These are phyloP conservation scores for Candida qinlingensis DNA, from an alignment of 805 yeast genomes.

Conservation along the genomic window DNA sequence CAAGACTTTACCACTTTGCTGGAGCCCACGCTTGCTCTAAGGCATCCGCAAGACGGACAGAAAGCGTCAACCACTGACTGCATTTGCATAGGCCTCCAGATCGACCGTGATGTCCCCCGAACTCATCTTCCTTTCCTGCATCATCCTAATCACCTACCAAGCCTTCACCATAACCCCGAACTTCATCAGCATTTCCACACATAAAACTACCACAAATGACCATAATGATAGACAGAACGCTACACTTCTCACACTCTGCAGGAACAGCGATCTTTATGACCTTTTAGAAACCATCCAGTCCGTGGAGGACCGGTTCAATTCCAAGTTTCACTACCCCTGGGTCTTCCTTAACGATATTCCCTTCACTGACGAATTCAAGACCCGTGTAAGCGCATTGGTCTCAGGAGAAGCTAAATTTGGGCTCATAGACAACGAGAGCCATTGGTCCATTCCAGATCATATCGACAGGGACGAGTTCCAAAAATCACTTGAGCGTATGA, in stretches of 20 bases:
- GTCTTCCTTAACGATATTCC: slow-evolving; percentile 81
- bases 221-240: slow-evolving; percentile 25
- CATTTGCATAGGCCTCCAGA: no score
- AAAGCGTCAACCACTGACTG: no score
- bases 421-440: slow-evolving; percentile 56
- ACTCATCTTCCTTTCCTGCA: not conserved
- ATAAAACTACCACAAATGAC: not conserved
- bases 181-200: no score
- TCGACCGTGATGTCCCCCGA: not conserved
- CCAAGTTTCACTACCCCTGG: slow-evolving; percentile 80
- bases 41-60: no score
- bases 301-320: slow-evolving; percentile 34
- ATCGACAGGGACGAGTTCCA: slow-evolving; percentile 73
- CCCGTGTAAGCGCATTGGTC: slow-evolving; percentile 43
- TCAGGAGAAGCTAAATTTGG: slow-evolving; percentile 73
- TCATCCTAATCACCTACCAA: not conserved
- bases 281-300: slow-evolving; percentile 49
- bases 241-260: slow-evolving; percentile 48
- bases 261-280: slow-evolving; percentile 50
- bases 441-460: slow-evolving; percentile 84
- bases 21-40: no score
- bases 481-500: slow-evolving; percentile 52
- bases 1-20: no score
- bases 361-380: slow-evolving; percentile 67
- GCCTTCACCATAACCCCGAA: no score